Evolutionary conservation across 2,329 filamentous ascomycete species (phyloP).

Genomic region (Exophiala oligosperma): DNA sequence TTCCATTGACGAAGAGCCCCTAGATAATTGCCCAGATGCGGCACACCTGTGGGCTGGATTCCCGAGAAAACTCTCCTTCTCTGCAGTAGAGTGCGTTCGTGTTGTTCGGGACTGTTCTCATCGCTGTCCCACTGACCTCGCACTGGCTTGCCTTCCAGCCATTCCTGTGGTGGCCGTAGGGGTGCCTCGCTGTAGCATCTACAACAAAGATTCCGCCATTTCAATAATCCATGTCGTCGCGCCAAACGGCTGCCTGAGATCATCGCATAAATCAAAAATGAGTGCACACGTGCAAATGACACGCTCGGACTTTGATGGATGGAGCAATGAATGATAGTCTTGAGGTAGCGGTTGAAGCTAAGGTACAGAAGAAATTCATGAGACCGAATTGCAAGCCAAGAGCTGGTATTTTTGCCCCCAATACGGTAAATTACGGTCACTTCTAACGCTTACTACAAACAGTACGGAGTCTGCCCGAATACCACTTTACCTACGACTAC

Average conservation of each 20-base stretch:
- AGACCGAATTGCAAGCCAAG: no score
- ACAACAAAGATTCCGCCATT: not conserved
- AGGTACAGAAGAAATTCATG: not conserved
- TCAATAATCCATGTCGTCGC: conserved; percentile 2
- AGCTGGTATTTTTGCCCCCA: no score
- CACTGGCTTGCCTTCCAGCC: not conserved
- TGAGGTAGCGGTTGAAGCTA: not conserved
- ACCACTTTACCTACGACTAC: no score
- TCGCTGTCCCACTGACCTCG: not conserved
- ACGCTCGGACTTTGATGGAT: conserved; percentile 2
- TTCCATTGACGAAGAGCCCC: conserved; percentile 89
- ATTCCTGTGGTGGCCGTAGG: not conserved
- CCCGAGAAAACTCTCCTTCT: conserved; percentile 71
- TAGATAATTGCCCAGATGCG: conserved; percentile 93
- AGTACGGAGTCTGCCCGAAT: no score
- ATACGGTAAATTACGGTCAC: no score
- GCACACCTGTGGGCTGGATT: conserved; percentile 92
- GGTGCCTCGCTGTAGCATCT: conserved; percentile 6
- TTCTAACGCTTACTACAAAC: no score
- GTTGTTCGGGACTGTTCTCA: not conserved
- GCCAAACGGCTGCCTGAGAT: not conserved
- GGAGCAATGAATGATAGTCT: not conserved
- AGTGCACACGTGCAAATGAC: conserved; percentile 15
- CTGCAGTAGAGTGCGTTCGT: conserved; percentile 41
- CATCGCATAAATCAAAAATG: conserved; percentile 19